Evolutionary conservation across 495 filamentous ascomycete genomes (phyloP), one percentile per base, ranked within the genome.

Genomic region (Daldinia loculata): DNA sequence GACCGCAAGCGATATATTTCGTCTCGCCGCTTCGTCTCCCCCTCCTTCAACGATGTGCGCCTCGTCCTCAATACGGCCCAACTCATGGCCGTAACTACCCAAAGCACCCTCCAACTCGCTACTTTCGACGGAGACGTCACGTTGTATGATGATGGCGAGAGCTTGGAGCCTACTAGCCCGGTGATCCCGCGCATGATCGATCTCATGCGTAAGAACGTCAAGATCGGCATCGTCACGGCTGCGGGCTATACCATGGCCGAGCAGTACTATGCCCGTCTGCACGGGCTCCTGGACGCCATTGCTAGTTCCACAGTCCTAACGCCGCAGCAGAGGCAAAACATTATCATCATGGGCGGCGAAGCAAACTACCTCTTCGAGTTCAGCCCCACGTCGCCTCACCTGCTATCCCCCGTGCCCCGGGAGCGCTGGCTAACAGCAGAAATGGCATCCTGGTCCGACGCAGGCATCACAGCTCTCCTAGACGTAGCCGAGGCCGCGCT

Each of bases 111-210:
- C 7, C 86, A 94, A 69, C 88, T 99, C 3, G 89, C 97, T 53
- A 99, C 95, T 14, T 98, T 99, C 74, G 95, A 99, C 78, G 96
- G 96, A 76, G 96, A 99, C 74, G 93, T 99, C 12, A 99, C 96
- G 6, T 87, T 99, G 39, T 98, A 98, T 78, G 93, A 97, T 69
- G 95, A 99, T 75, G 96, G 95, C 11, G 83, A 93, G 71, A 92
- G 87, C 67, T 84, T 99, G 45, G 88, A 86, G 36, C 76, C 86
- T 2, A 83, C 86, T 19, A 96, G 90, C 78, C 90, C 92, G 0
- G 90, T 97, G 12, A 93, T 98, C 61, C 78, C 89, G 0, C 88
- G 92, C 6, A 89, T 99, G 43, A 78, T 97, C 14, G 83, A 86
- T 66, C 82, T 88, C 55, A 79, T 88, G 70, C 79, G 78, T 66